Evolutionary conservation across 2,329 filamentous ascomycete species (phyloP), one percentile per base, ranked within the genome.

Genomic region (Tolypocladium inflatum): DNA sequence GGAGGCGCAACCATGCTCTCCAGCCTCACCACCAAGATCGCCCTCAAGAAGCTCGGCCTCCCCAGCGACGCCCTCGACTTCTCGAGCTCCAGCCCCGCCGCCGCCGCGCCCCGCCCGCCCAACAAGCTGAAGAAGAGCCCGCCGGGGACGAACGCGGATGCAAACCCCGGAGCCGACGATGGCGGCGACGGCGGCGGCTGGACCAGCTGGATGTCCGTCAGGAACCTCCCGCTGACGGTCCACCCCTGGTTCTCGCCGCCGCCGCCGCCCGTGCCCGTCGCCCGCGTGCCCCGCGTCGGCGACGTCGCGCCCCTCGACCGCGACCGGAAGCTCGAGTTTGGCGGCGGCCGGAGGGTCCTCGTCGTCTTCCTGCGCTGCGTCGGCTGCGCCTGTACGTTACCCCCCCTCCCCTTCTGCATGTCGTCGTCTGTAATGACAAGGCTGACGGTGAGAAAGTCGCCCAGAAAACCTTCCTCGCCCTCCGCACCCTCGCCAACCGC

Each of bases 1-100:
- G 13, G 35, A 45, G 15, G 43, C 30, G 43, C 53, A 57, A 71
- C 65, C 57, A 85, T 84, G 82, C 77, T 85, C 66, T 77, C 78
- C 64, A 79, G 74, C 62, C 70, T 85, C 58, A 77, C 78, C 19
- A 81, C 81, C 52, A 85, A 85, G 69, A 71, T 84, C 62, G 82
- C 81, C 60, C 74, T 85, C 63, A 81, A 76, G 62, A 83, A 82
- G 66, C 76, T 76, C 55, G 82, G 82, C 66, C 68, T 85, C 57
- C 75, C 79, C 43, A 78, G 74, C 68, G 73, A 83, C 63, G 69
- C 76, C 53, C 70, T 84, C 58, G 72, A 78, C 56, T 70, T 75
- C 37, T 62, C 67, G 41, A 63, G 45, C 58, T 37, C 35, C 60
- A 57, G 39, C 67, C 67, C 68, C 70, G 56, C 66, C 70, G 42